Evolutionary conservation across 2,329 filamentous ascomycete genomes (phyloP).

Genomic region (Phialophora verrucosa): DNA sequence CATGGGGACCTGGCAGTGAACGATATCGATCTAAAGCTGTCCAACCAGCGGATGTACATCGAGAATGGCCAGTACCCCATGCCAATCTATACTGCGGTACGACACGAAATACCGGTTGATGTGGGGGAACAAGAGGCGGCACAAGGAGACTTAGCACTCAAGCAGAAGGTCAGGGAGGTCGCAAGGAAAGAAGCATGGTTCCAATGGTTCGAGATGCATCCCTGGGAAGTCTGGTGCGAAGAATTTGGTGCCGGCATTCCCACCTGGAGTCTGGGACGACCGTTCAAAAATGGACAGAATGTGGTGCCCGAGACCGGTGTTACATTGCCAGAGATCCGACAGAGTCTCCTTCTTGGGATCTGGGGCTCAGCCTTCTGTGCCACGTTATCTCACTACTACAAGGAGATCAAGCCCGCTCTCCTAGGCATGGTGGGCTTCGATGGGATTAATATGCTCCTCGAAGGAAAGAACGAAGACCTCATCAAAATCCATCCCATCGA

Average conservation of each 20-base stretch:
- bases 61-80: constrained; percentile 80
- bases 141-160: constrained; percentile 41
- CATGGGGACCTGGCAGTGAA: constrained; percentile 80
- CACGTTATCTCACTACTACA: constrained; percentile 94
- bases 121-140: constrained; percentile 49
- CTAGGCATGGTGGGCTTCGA: constrained; percentile 75
- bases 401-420: constrained; percentile 84
- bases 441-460: constrained; percentile 80
- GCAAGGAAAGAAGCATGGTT: constrained; percentile 79
- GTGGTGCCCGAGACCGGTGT: constrained; percentile 67
- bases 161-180: constrained; percentile 51
- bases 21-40: constrained; percentile 84
- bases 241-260: constrained; percentile 91
- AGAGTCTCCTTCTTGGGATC: constrained; percentile 87
- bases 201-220: constrained; percentile 96
- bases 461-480: constrained; percentile 80
- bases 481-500: constrained; percentile 94
- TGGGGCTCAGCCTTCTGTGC: constrained; percentile 97
- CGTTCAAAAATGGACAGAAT: constrained; percentile 74
- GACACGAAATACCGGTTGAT: constrained; percentile 85
- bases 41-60: constrained; percentile 78
- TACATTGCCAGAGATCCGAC: constrained; percentile 79
- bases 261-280: constrained; percentile 87
- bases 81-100: constrained; percentile 93
- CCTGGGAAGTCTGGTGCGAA: constrained; percentile 94